phyloP scores from a whole-genome alignment of 768 basidiomycete species.

The Lactarius sp. region DNA sequence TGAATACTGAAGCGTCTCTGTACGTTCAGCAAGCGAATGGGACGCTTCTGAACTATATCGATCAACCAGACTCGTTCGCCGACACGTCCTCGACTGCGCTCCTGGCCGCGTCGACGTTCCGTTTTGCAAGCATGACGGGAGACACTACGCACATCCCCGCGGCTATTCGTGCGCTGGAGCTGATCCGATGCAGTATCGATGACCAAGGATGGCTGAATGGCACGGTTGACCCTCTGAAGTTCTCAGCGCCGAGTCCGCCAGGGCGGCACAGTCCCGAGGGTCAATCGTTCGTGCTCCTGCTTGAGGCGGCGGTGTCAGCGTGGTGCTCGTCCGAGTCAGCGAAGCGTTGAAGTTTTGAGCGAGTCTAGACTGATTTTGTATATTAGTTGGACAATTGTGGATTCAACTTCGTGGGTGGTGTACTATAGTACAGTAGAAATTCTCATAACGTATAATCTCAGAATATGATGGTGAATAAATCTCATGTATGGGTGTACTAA shows the following conservation, averaged over 20 bases:
- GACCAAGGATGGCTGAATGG: conserved; percentile 25
- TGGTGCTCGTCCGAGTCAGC: background rate
- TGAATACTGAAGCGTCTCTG: too few species aligned
- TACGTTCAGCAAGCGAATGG: conserved; percentile 39
- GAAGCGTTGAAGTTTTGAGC: too few species aligned
- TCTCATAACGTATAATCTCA: too few species aligned
- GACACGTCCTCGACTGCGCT: conserved; percentile 55
- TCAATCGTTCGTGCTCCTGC: conserved; percentile 25
- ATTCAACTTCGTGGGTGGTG: too few species aligned
- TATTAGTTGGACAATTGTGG: too few species aligned
- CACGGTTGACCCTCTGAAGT: conserved; percentile 21
- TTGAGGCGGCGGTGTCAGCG: conserved; percentile 21
- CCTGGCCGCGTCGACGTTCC: conserved; percentile 51
- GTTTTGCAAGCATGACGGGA: conserved; percentile 43
- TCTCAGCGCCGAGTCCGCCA: conserved; percentile 5
- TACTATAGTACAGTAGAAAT: too few species aligned
- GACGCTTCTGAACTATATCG: conserved; percentile 49
- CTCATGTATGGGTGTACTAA: too few species aligned
- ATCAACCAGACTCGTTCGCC: conserved; percentile 44
- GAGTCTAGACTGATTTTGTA: too few species aligned
- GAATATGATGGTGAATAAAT: too few species aligned
- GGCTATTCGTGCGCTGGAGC: conserved; percentile 38
- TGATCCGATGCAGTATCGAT: conserved; percentile 39
- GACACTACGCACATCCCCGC: conserved; percentile 36
- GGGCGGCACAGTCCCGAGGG: conserved; percentile 23